Base-by-base conservation (phyloP, 1,284 basidiomycete genomes). In the Melampsora larici-populina region DNA sequence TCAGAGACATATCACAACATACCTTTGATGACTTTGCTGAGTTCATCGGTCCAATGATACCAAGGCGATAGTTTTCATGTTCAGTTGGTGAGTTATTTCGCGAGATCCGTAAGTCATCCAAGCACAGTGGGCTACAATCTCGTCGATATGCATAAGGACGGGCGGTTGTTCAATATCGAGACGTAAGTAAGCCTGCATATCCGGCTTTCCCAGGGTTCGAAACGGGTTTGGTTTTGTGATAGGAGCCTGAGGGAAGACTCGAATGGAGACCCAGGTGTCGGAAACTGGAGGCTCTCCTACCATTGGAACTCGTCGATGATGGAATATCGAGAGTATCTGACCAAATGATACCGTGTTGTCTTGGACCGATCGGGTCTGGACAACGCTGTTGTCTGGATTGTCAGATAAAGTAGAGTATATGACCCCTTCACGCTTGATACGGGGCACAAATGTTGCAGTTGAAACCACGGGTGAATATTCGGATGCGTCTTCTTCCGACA, bases 181-280 rank as follows among this genome's bases (percentile, higher is more conserved):
- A 8, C 11, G 40, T 43, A 43, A 43, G 40, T 43, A 11, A 4
- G 40, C 40, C 40, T 79, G 79, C 8, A 85, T 81, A 1, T 82
- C 79, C 0, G 90, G 87, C 17, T 66, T 66, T 15, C n/a, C 55
- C 7, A 58, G 55, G 4, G 26, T 58, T 43, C 55, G 26, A 13
- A 58, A 58, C 3, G 55, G 55, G 55, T 58, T 29, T 24, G 18
- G 55, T 58, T 58, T 58, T 58, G 55, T 5, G 7, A 29, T n/a
- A 7, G 55, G 55, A 18, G n/a, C n/a, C n/a, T 6, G 55, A 7
- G 21, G 55, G n/a, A 58, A 58, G n/a, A 13, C 8, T 43, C 13
- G 9, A 7, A 58, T n/a, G 3, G 55, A 5, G 4, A 29, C 13
- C 55, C 55, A 58, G 13, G 55, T 58, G 26, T 58, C 55, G 3